Percentiles rank a stretch among this genome's conserved stretches.
Conservation (phyloP, 2,329 filamentous ascomycete species). For the Pseudogymnoascus verrucosus region DNA sequence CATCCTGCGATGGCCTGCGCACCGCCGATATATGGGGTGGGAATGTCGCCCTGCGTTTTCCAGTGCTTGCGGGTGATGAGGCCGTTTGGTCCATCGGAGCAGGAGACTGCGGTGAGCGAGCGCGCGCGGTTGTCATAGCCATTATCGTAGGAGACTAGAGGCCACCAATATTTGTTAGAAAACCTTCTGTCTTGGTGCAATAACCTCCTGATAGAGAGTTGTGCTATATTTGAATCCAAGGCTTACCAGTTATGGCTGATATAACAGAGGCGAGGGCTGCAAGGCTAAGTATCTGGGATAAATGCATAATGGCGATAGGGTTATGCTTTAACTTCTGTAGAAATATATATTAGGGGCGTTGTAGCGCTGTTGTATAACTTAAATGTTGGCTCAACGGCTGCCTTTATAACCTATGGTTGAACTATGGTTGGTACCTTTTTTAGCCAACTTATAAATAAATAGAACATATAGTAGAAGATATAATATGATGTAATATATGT, state of each 20-base stretch:
- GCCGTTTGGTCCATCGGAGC: conserved; percentile 61
- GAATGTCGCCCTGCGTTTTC: conserved; percentile 44
- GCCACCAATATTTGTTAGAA: neutral
- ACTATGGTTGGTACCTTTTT: neutral
- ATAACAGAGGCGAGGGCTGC: neutral
- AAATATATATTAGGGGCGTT: neutral
- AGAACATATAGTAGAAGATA: neutral
- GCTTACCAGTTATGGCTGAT: neutral
- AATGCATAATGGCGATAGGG: neutral
- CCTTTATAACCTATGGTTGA: neutral
- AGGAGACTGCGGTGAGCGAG: conserved; percentile 50
- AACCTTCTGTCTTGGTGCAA: neutral
- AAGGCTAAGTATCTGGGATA: neutral
- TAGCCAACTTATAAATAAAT: neutral
- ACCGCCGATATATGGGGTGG: conserved; percentile 46
- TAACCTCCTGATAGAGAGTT: neutral
- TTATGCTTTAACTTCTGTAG: neutral
- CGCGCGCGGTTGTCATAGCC: conserved; percentile 57
- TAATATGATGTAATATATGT: neutral
- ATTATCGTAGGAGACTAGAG: conserved; percentile 58
- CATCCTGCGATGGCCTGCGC: conserved; percentile 43
- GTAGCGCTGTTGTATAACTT: neutral
- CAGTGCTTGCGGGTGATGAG: conserved; percentile 53
- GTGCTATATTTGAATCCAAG: neutral
- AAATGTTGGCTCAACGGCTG: neutral